Conservation (phyloP, 208 protist species). For the Angomonas deanei region DNA sequence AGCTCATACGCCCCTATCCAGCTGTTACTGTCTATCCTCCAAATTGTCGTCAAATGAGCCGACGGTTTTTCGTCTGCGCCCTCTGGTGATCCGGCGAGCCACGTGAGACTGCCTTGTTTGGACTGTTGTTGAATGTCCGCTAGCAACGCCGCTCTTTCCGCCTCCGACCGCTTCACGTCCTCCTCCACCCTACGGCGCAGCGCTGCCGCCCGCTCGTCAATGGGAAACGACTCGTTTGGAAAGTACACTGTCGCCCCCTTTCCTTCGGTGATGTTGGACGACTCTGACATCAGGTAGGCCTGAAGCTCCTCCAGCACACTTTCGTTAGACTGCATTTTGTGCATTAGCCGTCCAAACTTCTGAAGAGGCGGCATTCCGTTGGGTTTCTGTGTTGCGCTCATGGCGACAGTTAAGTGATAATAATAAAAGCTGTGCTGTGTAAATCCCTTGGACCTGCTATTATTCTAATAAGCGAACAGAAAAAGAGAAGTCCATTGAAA, state of each 20-base stretch:
- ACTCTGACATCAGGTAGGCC: neutral
- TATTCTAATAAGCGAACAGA: too few relatives aligned
- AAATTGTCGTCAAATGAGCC: neutral
- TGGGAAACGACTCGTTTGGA: too few relatives aligned
- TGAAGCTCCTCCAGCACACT: neutral
- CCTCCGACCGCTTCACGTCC: neutral
- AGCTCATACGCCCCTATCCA: neutral
- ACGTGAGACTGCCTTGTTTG: neutral
- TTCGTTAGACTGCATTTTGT: neutral
- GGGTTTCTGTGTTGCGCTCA: constrained; percentile 4
- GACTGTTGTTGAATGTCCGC: neutral
- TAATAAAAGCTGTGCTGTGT: neutral
- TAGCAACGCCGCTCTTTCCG: neutral
- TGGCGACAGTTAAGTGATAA: neutral
- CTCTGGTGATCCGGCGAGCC: neutral
- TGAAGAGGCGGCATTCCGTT: constrained; percentile 5
- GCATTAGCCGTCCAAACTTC: constrained; percentile 9
- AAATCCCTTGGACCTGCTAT: too few relatives aligned
- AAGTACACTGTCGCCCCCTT: neutral
- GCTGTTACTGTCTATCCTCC: neutral
- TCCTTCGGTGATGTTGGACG: neutral
- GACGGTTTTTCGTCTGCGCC: neutral
- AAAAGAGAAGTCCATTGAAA: too few relatives aligned
- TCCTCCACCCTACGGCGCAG: neutral
- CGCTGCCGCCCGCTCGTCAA: neutral